Percentiles rank a stretch among this genome's conserved stretches.
phyloP scores from a whole-genome alignment of 1,284 basidiomycete genomes.

The Phlebopus sp. region DNA sequence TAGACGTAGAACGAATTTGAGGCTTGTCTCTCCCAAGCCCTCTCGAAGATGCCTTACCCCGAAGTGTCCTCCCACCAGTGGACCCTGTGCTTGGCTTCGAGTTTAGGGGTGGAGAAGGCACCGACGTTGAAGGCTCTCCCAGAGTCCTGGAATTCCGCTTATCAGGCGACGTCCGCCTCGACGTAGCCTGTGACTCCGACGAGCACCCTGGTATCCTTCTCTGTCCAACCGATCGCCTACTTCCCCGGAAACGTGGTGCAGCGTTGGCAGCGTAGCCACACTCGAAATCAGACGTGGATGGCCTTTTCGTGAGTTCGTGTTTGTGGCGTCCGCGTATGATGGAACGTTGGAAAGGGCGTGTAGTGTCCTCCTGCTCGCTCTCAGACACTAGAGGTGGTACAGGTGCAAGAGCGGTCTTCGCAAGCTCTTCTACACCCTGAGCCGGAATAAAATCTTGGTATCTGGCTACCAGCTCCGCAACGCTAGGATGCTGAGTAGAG shows the following conservation, averaged over 20 bases:
- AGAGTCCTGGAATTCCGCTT: conserved; percentile 47
- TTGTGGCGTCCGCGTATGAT: conserved; percentile 48
- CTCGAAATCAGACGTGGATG: conserved; percentile 82
- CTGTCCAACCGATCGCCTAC: conserved; percentile 41
- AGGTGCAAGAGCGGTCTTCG: conserved; percentile 64
- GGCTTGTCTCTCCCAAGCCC: conserved; percentile 48
- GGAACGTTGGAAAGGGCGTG: conserved; percentile 34
- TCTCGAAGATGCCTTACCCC: conserved; percentile 43
- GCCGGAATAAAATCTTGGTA: conserved; percentile 77
- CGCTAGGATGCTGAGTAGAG: conserved; percentile 54
- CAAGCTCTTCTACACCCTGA: conserved; percentile 67
- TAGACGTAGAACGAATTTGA: conserved; percentile 40
- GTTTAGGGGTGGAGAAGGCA: conserved; percentile 44
- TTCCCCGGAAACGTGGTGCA: conserved; percentile 52
- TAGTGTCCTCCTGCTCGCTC: conserved; percentile 64
- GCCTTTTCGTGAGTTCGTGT: conserved; percentile 46
- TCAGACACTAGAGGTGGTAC: conserved; percentile 52
- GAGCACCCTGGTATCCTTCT: conserved; percentile 46
- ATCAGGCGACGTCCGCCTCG: conserved; percentile 69
- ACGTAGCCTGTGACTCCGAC: conserved; percentile 57
- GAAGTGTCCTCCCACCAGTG: conserved; percentile 29
- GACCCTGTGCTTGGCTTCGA: conserved; percentile 22
- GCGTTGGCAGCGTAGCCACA: conserved; percentile 87
- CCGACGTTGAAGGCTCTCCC: conserved; percentile 39
- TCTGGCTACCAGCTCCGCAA: conserved; percentile 82